Evolutionary conservation across 208 protist genomes (phyloP).

Genomic region (Leishmania amazonensis): DNA sequence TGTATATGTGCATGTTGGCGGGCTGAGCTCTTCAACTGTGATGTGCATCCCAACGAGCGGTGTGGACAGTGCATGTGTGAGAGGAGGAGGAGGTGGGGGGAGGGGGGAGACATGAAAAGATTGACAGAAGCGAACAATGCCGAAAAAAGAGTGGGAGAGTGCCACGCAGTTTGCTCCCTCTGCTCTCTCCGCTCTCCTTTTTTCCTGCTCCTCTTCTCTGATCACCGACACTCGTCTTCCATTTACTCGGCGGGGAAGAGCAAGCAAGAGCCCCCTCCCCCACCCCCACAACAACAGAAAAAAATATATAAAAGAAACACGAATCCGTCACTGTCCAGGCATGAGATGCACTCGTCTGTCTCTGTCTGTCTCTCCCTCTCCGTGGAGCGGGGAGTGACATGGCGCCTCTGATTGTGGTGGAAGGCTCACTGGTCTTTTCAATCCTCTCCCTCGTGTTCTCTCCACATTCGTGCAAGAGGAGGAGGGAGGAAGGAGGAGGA

Average conservation of each 20-base stretch:
- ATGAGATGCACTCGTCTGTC: neutral
- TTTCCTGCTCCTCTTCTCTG: slow-evolving; percentile 6
- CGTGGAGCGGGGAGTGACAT: neutral
- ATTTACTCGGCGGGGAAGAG: neutral
- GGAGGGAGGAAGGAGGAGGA: neutral
- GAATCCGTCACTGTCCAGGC: neutral
- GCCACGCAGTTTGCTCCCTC: neutral
- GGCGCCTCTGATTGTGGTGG: neutral
- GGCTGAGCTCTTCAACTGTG: neutral
- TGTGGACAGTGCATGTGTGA: no score
- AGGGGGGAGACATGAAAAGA: neutral
- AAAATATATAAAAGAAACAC: neutral
- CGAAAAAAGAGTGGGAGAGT: neutral
- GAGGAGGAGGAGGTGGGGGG: no score
- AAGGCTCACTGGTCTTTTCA: neutral
- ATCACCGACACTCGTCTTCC: neutral
- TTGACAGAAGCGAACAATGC: neutral
- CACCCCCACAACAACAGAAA: no score
- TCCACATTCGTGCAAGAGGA: neutral
- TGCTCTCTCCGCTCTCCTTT: neutral
- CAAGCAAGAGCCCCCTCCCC: neutral
- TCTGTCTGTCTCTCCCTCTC: neutral
- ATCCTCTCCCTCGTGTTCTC: neutral
- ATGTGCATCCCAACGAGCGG: no score
- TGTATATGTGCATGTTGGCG: neutral